phyloP scores from a whole-genome alignment of 495 filamentous ascomycete genomes.

The Geoglossum glabrum region DNA sequence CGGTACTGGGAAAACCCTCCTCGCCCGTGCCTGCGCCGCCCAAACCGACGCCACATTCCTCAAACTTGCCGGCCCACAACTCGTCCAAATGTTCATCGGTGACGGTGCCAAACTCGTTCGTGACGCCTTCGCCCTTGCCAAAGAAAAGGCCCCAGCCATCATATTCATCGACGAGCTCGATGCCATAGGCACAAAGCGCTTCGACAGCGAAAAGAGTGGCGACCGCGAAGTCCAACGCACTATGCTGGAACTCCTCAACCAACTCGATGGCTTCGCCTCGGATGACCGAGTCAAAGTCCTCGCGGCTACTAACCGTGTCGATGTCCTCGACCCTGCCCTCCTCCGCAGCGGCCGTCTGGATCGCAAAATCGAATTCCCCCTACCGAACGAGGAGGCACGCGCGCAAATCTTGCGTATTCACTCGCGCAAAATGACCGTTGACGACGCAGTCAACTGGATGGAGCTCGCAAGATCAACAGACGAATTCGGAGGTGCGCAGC shows the following conservation, averaged over 20 bases:
- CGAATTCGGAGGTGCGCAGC: constrained; percentile 91
- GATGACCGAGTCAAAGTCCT: constrained; percentile 98
- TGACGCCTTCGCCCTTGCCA: constrained; percentile 91
- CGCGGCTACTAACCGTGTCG: constrained; percentile 92
- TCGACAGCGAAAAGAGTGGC: constrained; percentile 96
- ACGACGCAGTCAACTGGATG: constrained; percentile 84
- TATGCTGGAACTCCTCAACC: constrained; percentile 97
- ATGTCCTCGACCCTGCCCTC: constrained; percentile 89
- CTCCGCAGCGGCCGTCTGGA: constrained; percentile 88
- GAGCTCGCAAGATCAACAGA: constrained; percentile 95
- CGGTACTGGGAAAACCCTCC: constrained; percentile 88
- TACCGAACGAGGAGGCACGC: constrained; percentile 96
- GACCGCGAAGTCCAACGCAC: constrained; percentile 97
- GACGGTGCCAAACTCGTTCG: constrained; percentile 96
- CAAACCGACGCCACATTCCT: constrained; percentile 98
- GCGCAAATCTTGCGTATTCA: constrained; percentile 96
- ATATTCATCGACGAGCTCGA: constrained; percentile 99
- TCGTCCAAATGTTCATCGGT: constrained; percentile 99
- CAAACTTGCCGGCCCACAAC: constrained; percentile 90
- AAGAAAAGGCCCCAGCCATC: constrained; percentile 95
- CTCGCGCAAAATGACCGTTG: constrained; percentile 94
- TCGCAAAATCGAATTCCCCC: constrained; percentile 97
- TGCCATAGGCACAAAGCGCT: constrained; percentile 93
- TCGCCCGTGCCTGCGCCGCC: constrained; percentile 90
- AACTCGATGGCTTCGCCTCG: constrained; percentile 96